phyloP scores from a whole-genome alignment of 2,329 filamentous ascomycete genomes.

The Neonectria hederae region DNA sequence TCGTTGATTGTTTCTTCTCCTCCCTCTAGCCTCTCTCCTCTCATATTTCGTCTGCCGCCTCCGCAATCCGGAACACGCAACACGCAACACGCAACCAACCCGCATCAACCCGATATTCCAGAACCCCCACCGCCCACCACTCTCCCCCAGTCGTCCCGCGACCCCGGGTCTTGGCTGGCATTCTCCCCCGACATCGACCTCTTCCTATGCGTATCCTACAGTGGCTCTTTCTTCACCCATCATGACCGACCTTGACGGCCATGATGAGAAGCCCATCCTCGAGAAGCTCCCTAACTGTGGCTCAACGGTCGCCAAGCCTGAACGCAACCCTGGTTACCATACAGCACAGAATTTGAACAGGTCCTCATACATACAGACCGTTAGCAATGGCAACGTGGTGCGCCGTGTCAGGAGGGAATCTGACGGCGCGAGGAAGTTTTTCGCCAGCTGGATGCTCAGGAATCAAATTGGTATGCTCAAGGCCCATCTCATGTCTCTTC shows the following conservation, averaged over 20 bases:
- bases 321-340: background rate
- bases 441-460: constrained; percentile 9
- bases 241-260: constrained; percentile 12
- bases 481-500: background rate
- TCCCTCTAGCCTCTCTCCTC: background rate
- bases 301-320: constrained; percentile 5
- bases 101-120: background rate
- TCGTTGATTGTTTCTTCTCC: background rate
- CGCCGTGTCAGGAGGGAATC: constrained; percentile 6
- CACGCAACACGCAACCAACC: background rate
- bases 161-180: background rate
- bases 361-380: constrained; percentile 9
- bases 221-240: background rate
- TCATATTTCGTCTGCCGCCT: background rate
- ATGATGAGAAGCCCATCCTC: constrained; percentile 5
- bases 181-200: background rate
- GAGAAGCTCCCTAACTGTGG: constrained; percentile 4
- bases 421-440: constrained; percentile 3
- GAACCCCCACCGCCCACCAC: background rate
- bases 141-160: background rate
- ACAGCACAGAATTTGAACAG: background rate
- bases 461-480: constrained; percentile 17
- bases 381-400: constrained; percentile 9
- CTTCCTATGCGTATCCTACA: background rate
- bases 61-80: background rate